These are phyloP conservation scores for Fusarium graminum DNA, from an alignment of 2,329 filamentous ascomycete species.

Conservation along the genomic window DNA sequence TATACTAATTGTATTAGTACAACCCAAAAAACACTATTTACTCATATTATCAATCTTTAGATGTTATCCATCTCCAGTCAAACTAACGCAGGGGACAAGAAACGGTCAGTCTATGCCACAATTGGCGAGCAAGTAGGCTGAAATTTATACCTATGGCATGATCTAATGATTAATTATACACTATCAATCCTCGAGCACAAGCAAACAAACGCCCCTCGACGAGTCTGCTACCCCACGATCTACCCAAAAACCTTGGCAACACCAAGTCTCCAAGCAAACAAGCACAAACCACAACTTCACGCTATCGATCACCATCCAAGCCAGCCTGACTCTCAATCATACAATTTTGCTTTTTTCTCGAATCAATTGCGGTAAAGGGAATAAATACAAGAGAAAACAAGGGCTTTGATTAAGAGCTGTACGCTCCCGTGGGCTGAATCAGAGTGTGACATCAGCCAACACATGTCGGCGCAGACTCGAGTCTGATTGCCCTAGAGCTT, in stretches of 20 bases:
- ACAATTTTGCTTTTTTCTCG: too few relatives aligned
- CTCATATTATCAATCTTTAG: not conserved
- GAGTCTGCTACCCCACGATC: conserved; percentile 12
- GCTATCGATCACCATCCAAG: not conserved
- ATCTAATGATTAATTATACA: not conserved
- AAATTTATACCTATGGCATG: not conserved
- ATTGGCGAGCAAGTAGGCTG: conserved; percentile 13
- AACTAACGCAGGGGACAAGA: conserved; percentile 1
- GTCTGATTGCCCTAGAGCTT: conserved; percentile 10
- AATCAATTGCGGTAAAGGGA: conserved; percentile 12
- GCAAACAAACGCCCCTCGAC: not conserved
- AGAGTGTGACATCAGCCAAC: conserved; percentile 8
- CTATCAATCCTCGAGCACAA: conserved; percentile 4
- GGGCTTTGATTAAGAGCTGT: conserved; percentile 17
- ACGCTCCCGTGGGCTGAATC: conserved; percentile 20
- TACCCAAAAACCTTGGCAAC: conserved; percentile 1
- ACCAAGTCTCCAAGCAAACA: not conserved
- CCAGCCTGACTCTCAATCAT: not conserved
- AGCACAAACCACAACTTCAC: not conserved
- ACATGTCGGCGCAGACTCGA: conserved; percentile 28
- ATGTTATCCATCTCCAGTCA: conserved; percentile 1
- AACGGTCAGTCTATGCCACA: conserved; percentile 9
- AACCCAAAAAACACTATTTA: not conserved
- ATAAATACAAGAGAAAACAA: not conserved
- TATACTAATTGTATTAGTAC: not conserved